phyloP scores from a whole-genome alignment of 768 basidiomycete species.

The Rhizopogon vesiculosus region DNA sequence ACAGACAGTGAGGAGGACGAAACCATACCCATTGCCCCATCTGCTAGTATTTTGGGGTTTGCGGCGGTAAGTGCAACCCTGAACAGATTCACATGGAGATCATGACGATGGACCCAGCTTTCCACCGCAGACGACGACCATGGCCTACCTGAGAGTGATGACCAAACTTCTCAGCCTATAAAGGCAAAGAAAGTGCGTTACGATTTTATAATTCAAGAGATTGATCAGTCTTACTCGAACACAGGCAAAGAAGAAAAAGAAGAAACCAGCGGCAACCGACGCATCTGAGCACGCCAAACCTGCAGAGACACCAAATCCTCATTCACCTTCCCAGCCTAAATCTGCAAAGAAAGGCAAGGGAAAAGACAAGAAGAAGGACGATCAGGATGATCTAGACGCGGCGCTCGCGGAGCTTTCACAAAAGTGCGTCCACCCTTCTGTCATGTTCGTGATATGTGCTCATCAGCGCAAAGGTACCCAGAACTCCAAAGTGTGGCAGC shows the following conservation, averaged over 20 bases:
- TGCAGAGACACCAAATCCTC: not conserved
- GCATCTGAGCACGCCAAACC: conserved; percentile 5
- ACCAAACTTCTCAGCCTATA: conserved; percentile 12
- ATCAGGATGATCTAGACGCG: conserved; percentile 75
- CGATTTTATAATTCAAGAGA: not conserved
- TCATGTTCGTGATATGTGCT: not conserved
- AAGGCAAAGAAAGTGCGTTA: conserved; percentile 21
- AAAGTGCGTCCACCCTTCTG: conserved; percentile 42
- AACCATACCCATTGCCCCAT: conserved; percentile 4
- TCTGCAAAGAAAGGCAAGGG: conserved; percentile 58
- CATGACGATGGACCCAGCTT: conserved; percentile 32
- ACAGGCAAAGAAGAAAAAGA: conserved; percentile 39
- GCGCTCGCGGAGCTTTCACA: conserved; percentile 81
- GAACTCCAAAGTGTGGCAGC: conserved; percentile 37
- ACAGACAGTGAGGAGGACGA: conserved; percentile 37
- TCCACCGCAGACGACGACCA: conserved; percentile 29
- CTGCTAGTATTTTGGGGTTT: conserved; percentile 28
- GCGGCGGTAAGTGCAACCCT: conserved; percentile 35
- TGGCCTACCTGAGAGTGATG: conserved; percentile 14
- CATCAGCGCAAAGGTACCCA: conserved; percentile 40
- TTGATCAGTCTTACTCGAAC: conserved; percentile 1
- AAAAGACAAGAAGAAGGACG: conserved; percentile 59
- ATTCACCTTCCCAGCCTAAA: conserved; percentile 28
- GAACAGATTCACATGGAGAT: conserved; percentile 6
- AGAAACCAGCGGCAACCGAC: conserved; percentile 16